Percentiles rank a stretch among this genome's conserved stretches.
Evolutionary conservation across 345 rosid species (phyloP).

Genomic region (Aquilaria malaccensis): DNA sequence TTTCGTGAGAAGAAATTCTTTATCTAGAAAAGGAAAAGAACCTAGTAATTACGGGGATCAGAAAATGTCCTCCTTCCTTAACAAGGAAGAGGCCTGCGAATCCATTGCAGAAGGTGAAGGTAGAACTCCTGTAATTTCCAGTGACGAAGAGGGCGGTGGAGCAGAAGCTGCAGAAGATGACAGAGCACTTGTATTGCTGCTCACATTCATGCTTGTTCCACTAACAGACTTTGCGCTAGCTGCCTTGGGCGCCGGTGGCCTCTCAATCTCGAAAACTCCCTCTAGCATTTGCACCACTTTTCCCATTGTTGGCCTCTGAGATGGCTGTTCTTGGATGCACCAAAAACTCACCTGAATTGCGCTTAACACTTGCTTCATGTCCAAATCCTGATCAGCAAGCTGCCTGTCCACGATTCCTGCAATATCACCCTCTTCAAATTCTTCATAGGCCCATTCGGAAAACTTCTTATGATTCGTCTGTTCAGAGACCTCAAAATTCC

Average conservation of each 20-base stretch:
- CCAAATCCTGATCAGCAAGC: constrained; percentile 25
- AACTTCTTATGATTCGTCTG: constrained; percentile 32
- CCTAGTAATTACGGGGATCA: too few species aligned
- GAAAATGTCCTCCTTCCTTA: neutral
- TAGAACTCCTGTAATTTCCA: constrained; percentile 31
- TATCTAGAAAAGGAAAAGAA: too few species aligned
- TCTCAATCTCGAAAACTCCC: constrained; percentile 36
- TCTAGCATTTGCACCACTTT: constrained; percentile 61
- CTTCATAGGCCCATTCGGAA: constrained; percentile 45
- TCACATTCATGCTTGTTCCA: constrained; percentile 27
- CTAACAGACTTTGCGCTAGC: constrained; percentile 18
- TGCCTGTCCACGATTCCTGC: constrained; percentile 37
- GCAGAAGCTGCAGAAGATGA: constrained; percentile 41
- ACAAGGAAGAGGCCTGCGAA: constrained; percentile 29
- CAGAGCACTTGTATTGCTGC: constrained; percentile 27
- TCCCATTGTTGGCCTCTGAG: constrained; percentile 53
- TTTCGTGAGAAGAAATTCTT: too few species aligned
- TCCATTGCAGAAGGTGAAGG: constrained; percentile 32
- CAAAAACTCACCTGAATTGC: constrained; percentile 49
- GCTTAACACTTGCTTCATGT: constrained; percentile 41
- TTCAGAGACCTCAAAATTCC: constrained; percentile 44
- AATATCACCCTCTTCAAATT: constrained; percentile 32
- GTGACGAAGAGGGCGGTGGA: constrained; percentile 38
- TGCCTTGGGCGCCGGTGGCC: constrained; percentile 40
- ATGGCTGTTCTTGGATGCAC: constrained; percentile 59